phyloP scores from a whole-genome alignment of 148 eudicot genomes.

The Limonium bicolor region DNA sequence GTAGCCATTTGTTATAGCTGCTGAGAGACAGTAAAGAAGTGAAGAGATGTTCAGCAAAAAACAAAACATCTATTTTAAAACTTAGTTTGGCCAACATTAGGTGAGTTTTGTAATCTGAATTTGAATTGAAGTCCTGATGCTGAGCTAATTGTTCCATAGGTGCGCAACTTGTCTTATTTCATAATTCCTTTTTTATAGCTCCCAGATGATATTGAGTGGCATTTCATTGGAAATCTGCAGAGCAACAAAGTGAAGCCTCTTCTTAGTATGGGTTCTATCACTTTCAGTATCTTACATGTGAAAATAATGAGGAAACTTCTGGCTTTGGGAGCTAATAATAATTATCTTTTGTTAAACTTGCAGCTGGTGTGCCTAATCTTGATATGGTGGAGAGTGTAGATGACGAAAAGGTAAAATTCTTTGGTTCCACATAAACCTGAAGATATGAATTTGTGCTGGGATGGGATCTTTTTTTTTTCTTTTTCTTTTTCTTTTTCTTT shows the following conservation, averaged over 20 bases:
- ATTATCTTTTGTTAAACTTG: conserved; percentile 8
- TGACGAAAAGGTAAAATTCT: conserved; percentile 74
- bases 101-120: neutral
- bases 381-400: conserved; percentile 91
- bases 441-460: too few relatives aligned
- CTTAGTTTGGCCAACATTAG: neutral
- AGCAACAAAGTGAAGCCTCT: conserved; percentile 96
- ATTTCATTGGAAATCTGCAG: conserved; percentile 95
- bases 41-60: neutral
- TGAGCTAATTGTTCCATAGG: conserved; percentile 3
- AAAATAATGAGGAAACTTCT: neutral
- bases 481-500: too few relatives aligned
- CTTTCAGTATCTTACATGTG: neutral
- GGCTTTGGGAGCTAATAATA: neutral
- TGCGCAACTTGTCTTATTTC: too few relatives aligned
- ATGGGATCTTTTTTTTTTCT: too few relatives aligned
- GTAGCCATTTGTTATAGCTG: neutral
- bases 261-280: conserved; percentile 38
- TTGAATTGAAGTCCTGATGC: neutral
- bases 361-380: conserved; percentile 88
- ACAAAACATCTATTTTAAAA: neutral
- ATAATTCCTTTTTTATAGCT: conserved; percentile 71
- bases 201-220: conserved; percentile 95
- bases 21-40: neutral
- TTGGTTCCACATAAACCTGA: too few relatives aligned